phyloP scores from a whole-genome alignment of 108 stramenopile species.

The Cyclostephanos invisitatus region DNA sequence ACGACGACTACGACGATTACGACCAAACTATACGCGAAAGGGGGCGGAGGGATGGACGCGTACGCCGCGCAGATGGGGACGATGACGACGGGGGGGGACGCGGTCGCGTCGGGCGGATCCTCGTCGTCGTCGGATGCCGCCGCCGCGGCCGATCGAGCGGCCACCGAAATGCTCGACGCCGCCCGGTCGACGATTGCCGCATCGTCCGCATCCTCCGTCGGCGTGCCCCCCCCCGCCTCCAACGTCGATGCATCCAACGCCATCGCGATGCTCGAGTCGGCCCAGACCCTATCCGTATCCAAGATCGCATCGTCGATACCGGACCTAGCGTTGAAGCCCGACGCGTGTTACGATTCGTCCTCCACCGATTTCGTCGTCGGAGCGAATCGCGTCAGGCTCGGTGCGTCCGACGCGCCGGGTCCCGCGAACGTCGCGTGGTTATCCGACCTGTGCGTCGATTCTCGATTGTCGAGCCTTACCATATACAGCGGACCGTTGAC shows the following conservation, averaged over 20 bases:
- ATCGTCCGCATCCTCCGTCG: slow-evolving; percentile 9
- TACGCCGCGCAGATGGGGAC: slow-evolving; percentile 23
- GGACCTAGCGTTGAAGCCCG: slow-evolving; percentile 62
- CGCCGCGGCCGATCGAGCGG: neutral
- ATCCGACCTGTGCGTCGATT: slow-evolving; percentile 47
- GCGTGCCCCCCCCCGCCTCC: neutral
- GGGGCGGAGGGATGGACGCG: slow-evolving; percentile 73
- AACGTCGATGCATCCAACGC: slow-evolving; percentile 32
- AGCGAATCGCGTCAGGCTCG: slow-evolving; percentile 46
- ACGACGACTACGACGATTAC: neutral
- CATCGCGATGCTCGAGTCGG: slow-evolving; percentile 50
- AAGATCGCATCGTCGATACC: slow-evolving; percentile 65
- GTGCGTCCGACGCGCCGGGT: slow-evolving; percentile 77
- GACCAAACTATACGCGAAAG: slow-evolving; percentile 45
- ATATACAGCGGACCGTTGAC: slow-evolving; percentile 84
- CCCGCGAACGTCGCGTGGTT: slow-evolving; percentile 81
- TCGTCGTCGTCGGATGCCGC: neutral
- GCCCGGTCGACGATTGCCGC: slow-evolving; percentile 2
- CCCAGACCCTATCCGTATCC: slow-evolving; percentile 55
- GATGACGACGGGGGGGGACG: neutral
- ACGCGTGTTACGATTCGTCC: slow-evolving; percentile 48
- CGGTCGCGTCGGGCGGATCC: too few relatives aligned
- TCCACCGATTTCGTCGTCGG: slow-evolving; percentile 31
- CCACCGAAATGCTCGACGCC: slow-evolving; percentile 1
- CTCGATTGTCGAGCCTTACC: slow-evolving; percentile 57